Conservation (phyloP, 2,329 filamentous ascomycete genomes). For the Metarhizium humberi region DNA sequence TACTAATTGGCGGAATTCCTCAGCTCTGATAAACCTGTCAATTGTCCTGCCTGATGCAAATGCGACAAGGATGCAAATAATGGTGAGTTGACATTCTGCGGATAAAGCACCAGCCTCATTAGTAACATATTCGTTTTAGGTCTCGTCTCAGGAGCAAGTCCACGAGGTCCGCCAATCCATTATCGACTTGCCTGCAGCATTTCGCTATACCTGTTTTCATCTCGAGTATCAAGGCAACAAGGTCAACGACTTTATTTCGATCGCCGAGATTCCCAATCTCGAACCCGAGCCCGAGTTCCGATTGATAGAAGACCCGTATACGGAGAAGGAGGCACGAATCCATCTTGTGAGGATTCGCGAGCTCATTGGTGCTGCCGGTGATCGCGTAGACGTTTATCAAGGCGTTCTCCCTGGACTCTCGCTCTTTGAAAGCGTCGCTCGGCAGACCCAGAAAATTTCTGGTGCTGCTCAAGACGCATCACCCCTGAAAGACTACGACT, state of each 20-base stretch:
- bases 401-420: slow-evolving; percentile 79
- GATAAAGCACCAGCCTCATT: background rate
- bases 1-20: background rate
- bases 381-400: slow-evolving; percentile 78
- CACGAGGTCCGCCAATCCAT: slow-evolving; percentile 96
- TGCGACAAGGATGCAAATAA: slow-evolving; percentile 71
- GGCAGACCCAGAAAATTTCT: slow-evolving; percentile 31
- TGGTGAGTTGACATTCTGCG: slow-evolving; percentile 44
- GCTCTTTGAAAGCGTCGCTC: slow-evolving; percentile 70
- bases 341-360: slow-evolving; percentile 87
- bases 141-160: slow-evolving; percentile 88
- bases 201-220: slow-evolving; percentile 98
- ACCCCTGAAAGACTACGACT: slow-evolving; percentile 62
- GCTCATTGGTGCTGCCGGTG: slow-evolving; percentile 82
- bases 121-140: slow-evolving; percentile 35
- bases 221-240: slow-evolving; percentile 81
- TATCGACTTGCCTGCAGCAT: slow-evolving; percentile 84
- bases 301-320: slow-evolving; percentile 91
- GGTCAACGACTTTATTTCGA: slow-evolving; percentile 90
- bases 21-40: slow-evolving; percentile 52
- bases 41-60: slow-evolving; percentile 70
- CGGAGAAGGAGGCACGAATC: slow-evolving; percentile 94
- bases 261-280: slow-evolving; percentile 80
- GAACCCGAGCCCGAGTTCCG: slow-evolving; percentile 67
- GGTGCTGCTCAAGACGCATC: slow-evolving; percentile 13